Base-by-base conservation (phyloP, 2,329 filamentous ascomycete species). In the Colletotrichum tofieldiae region DNA sequence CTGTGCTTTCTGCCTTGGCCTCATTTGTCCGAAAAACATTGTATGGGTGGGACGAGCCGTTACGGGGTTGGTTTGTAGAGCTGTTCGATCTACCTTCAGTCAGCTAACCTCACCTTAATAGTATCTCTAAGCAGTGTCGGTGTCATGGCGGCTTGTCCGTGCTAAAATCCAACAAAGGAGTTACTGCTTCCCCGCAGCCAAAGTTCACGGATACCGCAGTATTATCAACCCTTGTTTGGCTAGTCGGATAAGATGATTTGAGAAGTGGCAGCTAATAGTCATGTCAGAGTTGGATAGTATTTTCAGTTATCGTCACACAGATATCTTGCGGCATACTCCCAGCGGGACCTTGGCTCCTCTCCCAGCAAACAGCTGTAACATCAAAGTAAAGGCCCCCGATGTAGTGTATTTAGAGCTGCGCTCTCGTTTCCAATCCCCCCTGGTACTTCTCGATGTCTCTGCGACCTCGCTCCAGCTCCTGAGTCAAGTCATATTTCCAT, bases 401-500 rank as follows among this genome's bases (percentile, higher is more conserved):
- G 18, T n/a, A 45, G 7, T 18, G 1, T 0, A 1, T n/a, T 69
- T 12, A 69, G 2, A 72, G 54, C 16, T 72, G 69, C 11, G 69
- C 54, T 32, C 61, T 69, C 2, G 37, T 55, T 8, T 55, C 39
- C 32, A 45, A 5, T 5, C 51, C 29, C 14, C 20, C 26, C 37
- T 32, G 56, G 20, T 47, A 60, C 45, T 59, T 64, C 32, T 60
- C 65, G 2, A 72, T 5, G 39, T 72, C 69, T 23, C 9, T 23
- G 12, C 43, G 43, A 14, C 60, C 60, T 62, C 45, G 45, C 32
- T 72, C 59, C 20, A 72, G 11, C 47, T 72, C 69, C 16, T 72
- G 45, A 0, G 59, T 65, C 47, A 72, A 32, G 29, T 72, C 69
- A 6, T 72, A 65, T 29, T 72, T 63, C 69, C 69, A 72, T 16